Evolutionary conservation across 2,329 filamentous ascomycete species (phyloP), one percentile per base, ranked within the genome.

Genomic region (Verticillium klebahnii): DNA sequence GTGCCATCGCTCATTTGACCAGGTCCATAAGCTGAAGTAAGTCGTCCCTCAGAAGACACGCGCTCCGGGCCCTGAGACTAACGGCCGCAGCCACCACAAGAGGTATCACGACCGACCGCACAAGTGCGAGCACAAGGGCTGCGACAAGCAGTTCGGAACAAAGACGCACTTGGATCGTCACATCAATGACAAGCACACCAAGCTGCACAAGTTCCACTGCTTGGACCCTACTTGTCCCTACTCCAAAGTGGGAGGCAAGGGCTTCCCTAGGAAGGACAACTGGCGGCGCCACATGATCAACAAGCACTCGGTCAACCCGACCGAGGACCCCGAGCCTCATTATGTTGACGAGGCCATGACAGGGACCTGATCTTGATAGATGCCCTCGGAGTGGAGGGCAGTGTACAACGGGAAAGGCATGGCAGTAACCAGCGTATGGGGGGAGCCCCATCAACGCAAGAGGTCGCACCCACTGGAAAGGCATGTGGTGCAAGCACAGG

Each of bases 211-310:
- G 62, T 87, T 83, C 61, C 83, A 86, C 69, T 87, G 85, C 67
- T 82, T 78, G 0, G 77, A 84, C 5, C 75, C 75, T 2, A 78
- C 78, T 7, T 87, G 85, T 67, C 77, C 81, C 5, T 87, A 85
- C 68, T 86, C 83, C n/a, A 79, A 77, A 61, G 70, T 75, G 17
- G 84, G 84, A 9, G 82, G 84, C 60, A 86, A 85, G 64, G 82
- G 81, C 0, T 87, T 87, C 65, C 83, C 84, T 1, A 75, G 85
- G 60, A 87, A 87, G 68, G 85, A 87, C 67, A 87, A 87, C 70
- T 87, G 84, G 84, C 81, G 84, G 67, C 75, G 85, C 61, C 85
- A 87, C 68, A 86, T 87, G 83, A 75, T 79, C 39, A 86, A 86
- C 70, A 86, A 85, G 66, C 85, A 87, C 66, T 72, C 78, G 39